Base-by-base conservation (phyloP, 306 rosid genomes). In the Lablab purpureus region DNA sequence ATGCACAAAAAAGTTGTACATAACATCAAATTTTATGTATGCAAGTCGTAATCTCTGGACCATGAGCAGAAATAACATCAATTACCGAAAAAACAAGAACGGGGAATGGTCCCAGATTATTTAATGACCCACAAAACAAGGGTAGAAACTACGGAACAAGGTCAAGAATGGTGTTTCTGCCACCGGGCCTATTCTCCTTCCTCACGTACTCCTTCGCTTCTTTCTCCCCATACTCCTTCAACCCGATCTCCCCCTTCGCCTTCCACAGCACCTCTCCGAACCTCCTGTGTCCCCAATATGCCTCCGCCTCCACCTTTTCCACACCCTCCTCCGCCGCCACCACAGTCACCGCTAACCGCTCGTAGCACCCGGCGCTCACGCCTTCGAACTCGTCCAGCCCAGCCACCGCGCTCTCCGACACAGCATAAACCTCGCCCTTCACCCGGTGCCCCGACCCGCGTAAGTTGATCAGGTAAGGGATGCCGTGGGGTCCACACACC, bases 381-480 rank as follows among this genome's bases (percentile, higher is more conserved):
- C 89, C 93, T 67, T 90, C 97, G 18, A 88, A 81, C 15, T 83
- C 86, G 59, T 94, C 98, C 1, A 94, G 66, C 1, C 45, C 56
- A 70, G 43, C 40, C 59, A 94, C 83, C 0, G 94, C 97, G 0
- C 10, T 75, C 27, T 66, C 56, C 0, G 94, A 81, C 0, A 88
- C 88, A 3, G 86, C 78, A 79, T 88, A 92, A 8, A 90, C 60
- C 83, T 94, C 97, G 40, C 97, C 97, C 67, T 51, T 84, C 22
- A 92, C 71, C 3, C 22, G 84, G 2, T 70, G 79, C 3, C 90
- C 94, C 15, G 78, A 70, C 28, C 96, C 91, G 34, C 92, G 90
- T 0, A 85, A 75, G 75, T 88, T 83, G 83, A 94, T 85, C 6
- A 94, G 87, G 79, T 88, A 94, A 0, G 94, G 92, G 34, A 92